Conservation (phyloP, 2,329 filamentous ascomycete species). For the Trichoderma sp. region DNA sequence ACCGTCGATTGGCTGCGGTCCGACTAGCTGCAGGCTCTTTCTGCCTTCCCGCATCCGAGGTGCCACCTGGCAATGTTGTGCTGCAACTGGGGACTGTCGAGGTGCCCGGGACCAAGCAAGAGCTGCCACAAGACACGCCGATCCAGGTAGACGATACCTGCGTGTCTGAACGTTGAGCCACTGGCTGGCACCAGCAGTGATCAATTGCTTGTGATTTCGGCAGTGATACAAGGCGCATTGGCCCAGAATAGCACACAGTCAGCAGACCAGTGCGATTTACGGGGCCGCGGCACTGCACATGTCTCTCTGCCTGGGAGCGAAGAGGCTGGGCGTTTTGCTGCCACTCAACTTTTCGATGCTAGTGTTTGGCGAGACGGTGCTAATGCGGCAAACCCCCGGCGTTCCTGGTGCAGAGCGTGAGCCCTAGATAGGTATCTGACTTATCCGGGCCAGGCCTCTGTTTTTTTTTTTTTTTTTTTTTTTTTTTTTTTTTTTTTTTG, state of each 20-base stretch:
- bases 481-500: too few species aligned
- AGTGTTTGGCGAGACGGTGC: not conserved
- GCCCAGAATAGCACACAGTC: not conserved
- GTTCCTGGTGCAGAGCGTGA: slow-evolving; percentile 5
- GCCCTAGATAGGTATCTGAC: not conserved
- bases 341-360: not conserved
- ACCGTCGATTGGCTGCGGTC: slow-evolving; percentile 16
- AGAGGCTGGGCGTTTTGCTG: not conserved
- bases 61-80: slow-evolving; percentile 27
- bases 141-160: slow-evolving; percentile 19
- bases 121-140: not conserved
- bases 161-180: not conserved
- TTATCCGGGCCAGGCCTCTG: not conserved
- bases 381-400: not conserved
- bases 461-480: too few species aligned
- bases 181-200: not conserved
- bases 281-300: slow-evolving; percentile 5
- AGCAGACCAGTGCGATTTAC: slow-evolving; percentile 18
- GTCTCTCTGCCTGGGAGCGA: slow-evolving; percentile 12
- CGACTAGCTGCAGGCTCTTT: slow-evolving; percentile 21
- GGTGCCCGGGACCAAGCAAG: not conserved
- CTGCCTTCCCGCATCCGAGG: slow-evolving; percentile 14
- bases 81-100: slow-evolving; percentile 12
- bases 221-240: not conserved
- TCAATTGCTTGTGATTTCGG: not conserved